Conservation (phyloP, 345 rosid species). For the Euphorbia tirucalli region DNA sequence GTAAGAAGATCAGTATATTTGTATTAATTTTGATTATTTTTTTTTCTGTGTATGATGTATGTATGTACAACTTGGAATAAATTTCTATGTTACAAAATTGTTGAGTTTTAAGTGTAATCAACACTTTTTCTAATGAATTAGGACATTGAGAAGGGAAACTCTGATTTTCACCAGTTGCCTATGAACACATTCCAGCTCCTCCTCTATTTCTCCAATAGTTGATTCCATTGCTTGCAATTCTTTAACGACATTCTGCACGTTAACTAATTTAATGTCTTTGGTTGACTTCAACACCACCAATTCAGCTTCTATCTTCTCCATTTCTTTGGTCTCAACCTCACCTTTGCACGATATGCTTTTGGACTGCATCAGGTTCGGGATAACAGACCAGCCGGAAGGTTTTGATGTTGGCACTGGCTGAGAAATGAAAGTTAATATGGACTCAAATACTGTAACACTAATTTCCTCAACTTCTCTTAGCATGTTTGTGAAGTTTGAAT, state of each 20-base stretch:
- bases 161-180: conserved; percentile 14
- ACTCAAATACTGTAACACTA: conserved; percentile 17
- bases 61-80: background rate
- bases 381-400: conserved; percentile 10
- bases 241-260: conserved; percentile 1
- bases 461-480: conserved; percentile 20
- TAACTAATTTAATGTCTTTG: conserved; percentile 8
- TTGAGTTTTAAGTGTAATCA: background rate
- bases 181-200: conserved; percentile 8
- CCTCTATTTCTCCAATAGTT: conserved; percentile 5
- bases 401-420: conserved; percentile 13
- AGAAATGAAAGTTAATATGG: conserved; percentile 17
- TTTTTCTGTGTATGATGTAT: background rate
- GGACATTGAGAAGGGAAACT: conserved; percentile 13
- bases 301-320: conserved; percentile 13
- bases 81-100: background rate
- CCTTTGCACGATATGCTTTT: conserved; percentile 7
- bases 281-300: conserved; percentile 12
- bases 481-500: no score
- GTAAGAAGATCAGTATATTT: background rate
- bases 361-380: conserved; percentile 20
- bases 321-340: conserved; percentile 3
- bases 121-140: background rate
- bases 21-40: no score
- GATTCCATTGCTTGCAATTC: conserved; percentile 11